These are phyloP conservation scores for Marasmius oreades DNA, from an alignment of 1,284 basidiomycete species.

Conservation along the genomic window DNA sequence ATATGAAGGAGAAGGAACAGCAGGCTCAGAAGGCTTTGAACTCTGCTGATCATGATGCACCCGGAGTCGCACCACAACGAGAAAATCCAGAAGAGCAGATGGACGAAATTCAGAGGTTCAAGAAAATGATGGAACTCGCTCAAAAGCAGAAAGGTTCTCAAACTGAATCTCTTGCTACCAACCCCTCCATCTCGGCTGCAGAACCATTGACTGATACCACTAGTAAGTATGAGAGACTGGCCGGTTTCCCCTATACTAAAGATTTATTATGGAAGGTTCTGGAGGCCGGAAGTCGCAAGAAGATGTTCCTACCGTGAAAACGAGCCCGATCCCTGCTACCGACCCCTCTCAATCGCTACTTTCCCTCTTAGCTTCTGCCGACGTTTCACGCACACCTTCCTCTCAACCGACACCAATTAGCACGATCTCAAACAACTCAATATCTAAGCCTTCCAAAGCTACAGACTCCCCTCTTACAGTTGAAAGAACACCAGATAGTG, in stretches of 20 bases:
- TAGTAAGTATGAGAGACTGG: background rate
- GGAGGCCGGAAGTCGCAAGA: background rate
- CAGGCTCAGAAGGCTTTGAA: conserved; percentile 20
- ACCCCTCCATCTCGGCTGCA: background rate
- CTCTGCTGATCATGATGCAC: background rate
- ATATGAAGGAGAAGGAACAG: conserved; percentile 77
- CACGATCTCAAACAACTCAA: background rate
- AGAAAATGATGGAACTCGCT: conserved; percentile 80
- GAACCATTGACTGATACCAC: background rate
- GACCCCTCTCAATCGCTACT: conserved; percentile 14
- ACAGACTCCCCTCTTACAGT: background rate
- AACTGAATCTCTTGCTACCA: background rate
- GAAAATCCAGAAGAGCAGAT: conserved; percentile 40
- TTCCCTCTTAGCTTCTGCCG: conserved; percentile 11
- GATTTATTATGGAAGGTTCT: background rate
- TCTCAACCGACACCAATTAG: background rate
- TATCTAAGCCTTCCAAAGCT: conserved; percentile 3
- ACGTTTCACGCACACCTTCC: background rate
- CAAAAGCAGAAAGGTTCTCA: conserved; percentile 59
- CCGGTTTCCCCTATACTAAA: background rate
- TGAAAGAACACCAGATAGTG: conserved; percentile 9
- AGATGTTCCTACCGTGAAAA: background rate
- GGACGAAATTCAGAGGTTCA: conserved; percentile 87
- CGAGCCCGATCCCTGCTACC: background rate
- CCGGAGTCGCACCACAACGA: conserved; percentile 11